Base-by-base conservation (phyloP, 352 stramenopile species). In the Globisporangium nagaii region DNA sequence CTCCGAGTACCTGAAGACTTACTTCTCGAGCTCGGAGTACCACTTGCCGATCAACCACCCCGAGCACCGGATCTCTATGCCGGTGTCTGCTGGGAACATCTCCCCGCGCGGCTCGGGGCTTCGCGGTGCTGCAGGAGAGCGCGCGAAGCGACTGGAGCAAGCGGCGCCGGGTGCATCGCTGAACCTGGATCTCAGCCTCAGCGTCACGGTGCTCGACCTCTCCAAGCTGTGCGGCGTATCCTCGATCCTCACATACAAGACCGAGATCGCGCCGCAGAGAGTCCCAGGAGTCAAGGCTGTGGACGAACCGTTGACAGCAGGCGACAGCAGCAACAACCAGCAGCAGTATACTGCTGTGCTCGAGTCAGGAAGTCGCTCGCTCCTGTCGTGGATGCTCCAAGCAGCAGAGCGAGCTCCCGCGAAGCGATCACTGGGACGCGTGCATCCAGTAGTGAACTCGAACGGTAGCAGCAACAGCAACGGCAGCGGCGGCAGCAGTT, bases 171-270 rank as follows among this genome's bases (percentile, higher is more conserved):
- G 52, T 8, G 34, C 58, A 17, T 63, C 63, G 4, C 63, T 87
- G 2, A 84, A 86, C 40, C 58, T 87, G 9, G 80, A 90, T 45
- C 49, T 90, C 3, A 90, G 73, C 46, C 65, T 90, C 25, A 87
- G 74, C 22, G 82, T 90, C 15, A 86, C 71, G 17, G 59, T 88
- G 32, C 57, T 93, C 25, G 82, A 93, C 42, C 59, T 93, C 17
- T 93, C 82, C 15, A 75, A 69, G 45, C 67, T 93, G 3, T 93
- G 82, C 36, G 82, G 82, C 25, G 72, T 93, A 9, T 90, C 79
- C 5, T 77, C 82, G 5, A 74, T 88, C 13, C 53, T 93, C 31
- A 89, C 75, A 51, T 88, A 88, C 56, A 70, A 77, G 43, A 86
- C 73, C 0, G 58, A 79, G 22, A 41, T 83, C 1, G 52, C 56